Evolutionary conservation across 1,284 basidiomycete species (phyloP).

Genomic region (Prillingera fragicola): DNA sequence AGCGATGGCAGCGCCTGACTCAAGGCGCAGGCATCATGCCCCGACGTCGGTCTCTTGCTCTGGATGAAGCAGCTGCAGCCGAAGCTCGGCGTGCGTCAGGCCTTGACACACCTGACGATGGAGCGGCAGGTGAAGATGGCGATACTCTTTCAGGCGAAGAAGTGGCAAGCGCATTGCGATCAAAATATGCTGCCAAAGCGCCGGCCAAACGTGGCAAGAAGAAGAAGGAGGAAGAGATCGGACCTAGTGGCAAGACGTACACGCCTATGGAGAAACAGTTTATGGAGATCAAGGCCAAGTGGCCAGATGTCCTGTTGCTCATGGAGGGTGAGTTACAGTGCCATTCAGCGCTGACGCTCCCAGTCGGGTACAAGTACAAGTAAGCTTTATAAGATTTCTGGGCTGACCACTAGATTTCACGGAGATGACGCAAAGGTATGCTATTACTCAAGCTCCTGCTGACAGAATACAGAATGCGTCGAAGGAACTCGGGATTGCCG

Average conservation of each 20-base stretch:
- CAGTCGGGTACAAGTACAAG: constrained; percentile 77
- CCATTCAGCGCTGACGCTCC: constrained; percentile 4
- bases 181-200: constrained; percentile 33
- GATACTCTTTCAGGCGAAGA: constrained; percentile 11
- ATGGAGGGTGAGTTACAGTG: constrained; percentile 55
- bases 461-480: constrained; percentile 58
- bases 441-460: neutral
- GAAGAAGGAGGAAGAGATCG: constrained; percentile 55
- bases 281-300: constrained; percentile 62
- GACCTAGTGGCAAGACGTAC: constrained; percentile 70
- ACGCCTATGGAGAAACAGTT: constrained; percentile 80
- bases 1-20: constrained; percentile 32
- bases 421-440: constrained; percentile 78
- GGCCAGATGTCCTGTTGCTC: constrained; percentile 73
- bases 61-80: constrained; percentile 45
- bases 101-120: constrained; percentile 8
- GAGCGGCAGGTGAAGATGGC: constrained; percentile 13
- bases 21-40: constrained; percentile 27
- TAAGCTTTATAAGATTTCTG: constrained; percentile 10
- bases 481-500: constrained; percentile 72
- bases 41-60: constrained; percentile 37
- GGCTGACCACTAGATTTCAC: constrained; percentile 56
- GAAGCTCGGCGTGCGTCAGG: constrained; percentile 25
- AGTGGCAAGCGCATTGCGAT: constrained; percentile 22
- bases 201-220: constrained; percentile 16